These are phyloP conservation scores for Ceratobasidium sp. DNA, from an alignment of 1,284 basidiomycete species.

Conservation along the genomic window DNA sequence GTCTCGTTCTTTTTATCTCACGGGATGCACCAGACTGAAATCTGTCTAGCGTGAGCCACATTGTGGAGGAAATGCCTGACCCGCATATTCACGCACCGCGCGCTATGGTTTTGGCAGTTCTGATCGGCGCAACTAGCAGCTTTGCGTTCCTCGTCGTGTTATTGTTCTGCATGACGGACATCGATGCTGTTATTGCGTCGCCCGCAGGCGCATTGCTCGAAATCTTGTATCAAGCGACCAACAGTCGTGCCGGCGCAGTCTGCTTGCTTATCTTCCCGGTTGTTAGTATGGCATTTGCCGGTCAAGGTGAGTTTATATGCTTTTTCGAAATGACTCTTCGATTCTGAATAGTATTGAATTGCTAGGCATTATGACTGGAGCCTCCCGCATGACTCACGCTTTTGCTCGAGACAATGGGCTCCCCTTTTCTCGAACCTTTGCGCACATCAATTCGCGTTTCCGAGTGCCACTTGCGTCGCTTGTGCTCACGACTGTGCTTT, in stretches of 20 bases:
- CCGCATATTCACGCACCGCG: constrained; percentile 66
- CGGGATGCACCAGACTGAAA: background rate
- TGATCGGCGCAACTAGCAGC: constrained; percentile 67
- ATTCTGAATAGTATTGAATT: constrained; percentile 27
- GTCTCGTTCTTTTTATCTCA: background rate
- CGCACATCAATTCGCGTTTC: constrained; percentile 58
- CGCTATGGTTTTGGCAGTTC: constrained; percentile 69
- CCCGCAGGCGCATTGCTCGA: constrained; percentile 72
- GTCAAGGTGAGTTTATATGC: constrained; percentile 23
- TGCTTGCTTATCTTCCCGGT: constrained; percentile 60
- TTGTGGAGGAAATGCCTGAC: constrained; percentile 72
- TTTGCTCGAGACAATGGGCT: constrained; percentile 77
- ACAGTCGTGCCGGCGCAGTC: constrained; percentile 70
- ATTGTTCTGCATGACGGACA: constrained; percentile 73
- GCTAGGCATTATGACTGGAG: constrained; percentile 66
- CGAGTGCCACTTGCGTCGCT: constrained; percentile 69
- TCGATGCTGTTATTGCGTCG: constrained; percentile 63
- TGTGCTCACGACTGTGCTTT: constrained; percentile 64
- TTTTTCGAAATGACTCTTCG: background rate
- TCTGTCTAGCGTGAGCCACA: constrained; percentile 48
- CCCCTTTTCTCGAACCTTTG: constrained; percentile 65
- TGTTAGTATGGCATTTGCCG: constrained; percentile 53
- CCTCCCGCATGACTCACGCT: constrained; percentile 73
- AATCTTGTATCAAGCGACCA: constrained; percentile 71
- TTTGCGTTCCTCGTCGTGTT: constrained; percentile 74